Conservation (phyloP, 169 alveolate species). For the Plasmodium coatneyi region DNA sequence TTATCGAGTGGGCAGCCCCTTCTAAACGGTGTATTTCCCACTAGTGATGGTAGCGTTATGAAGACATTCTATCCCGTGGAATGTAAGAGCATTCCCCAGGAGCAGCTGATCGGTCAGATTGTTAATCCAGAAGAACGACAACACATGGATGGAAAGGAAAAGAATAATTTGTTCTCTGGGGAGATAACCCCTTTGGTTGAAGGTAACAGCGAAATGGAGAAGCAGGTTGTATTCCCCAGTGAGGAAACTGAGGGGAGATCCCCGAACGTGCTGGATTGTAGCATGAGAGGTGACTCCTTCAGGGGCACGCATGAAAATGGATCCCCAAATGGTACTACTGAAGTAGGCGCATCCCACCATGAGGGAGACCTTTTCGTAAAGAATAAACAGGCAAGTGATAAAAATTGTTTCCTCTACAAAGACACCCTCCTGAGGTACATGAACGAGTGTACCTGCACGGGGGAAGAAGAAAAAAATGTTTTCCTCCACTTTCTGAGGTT, state of each 20-base stretch:
- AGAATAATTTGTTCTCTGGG: background rate
- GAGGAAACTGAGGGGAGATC: background rate
- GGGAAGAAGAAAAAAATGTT: constrained; percentile 39
- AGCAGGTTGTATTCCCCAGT: background rate
- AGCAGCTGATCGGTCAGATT: background rate
- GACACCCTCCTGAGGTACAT: constrained; percentile 43
- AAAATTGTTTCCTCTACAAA: constrained; percentile 18
- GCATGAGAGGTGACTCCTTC: background rate
- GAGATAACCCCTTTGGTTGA: background rate
- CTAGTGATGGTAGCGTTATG: background rate
- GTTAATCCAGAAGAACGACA: background rate
- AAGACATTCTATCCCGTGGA: background rate
- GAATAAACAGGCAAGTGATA: constrained; percentile 1
- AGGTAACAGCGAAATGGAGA: background rate
- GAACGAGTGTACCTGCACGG: constrained; percentile 35
- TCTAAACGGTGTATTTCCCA: background rate
- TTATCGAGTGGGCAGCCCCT: background rate
- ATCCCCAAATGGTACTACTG: background rate
- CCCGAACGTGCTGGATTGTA: background rate
- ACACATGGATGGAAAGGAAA: background rate
- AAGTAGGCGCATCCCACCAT: background rate
- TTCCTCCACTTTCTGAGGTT: constrained; percentile 23
- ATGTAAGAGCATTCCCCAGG: background rate
- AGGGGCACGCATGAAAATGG: background rate
- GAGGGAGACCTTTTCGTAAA: background rate